phyloP scores from a whole-genome alignment of 1,284 basidiomycete species.

The Pseudozyma hubeiensis region DNA sequence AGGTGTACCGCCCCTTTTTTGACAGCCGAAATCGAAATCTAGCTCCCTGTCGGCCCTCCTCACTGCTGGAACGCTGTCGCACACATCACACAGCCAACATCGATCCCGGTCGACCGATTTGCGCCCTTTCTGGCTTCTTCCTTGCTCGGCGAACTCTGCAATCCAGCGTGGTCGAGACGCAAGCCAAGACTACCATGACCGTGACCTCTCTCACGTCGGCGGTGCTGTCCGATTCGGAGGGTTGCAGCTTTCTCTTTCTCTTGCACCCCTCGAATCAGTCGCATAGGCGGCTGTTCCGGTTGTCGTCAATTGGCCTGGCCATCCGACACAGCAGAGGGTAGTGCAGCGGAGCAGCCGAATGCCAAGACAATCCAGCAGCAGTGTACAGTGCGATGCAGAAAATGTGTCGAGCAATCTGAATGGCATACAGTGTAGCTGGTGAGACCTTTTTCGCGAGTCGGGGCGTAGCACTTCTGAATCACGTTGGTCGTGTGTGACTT shows the following conservation, averaged over 20 bases:
- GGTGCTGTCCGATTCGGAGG: neutral
- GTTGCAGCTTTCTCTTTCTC: neutral
- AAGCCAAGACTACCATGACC: neutral
- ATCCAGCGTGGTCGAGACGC: neutral
- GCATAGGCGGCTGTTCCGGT: neutral
- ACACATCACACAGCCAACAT: neutral
- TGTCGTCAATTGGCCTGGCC: neutral
- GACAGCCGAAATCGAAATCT: conserved; percentile 2
- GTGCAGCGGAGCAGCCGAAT: neutral
- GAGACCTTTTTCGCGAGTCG: neutral
- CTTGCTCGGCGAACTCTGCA: neutral
- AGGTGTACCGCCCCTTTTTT: neutral
- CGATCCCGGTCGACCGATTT: neutral
- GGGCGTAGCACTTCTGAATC: conserved; percentile 16
- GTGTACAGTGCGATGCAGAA: neutral
- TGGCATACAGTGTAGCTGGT: too few species aligned
- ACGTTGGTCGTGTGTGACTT: neutral
- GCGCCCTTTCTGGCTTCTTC: neutral
- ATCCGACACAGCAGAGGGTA: neutral
- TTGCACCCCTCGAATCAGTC: too few species aligned
- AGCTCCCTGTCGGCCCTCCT: neutral
- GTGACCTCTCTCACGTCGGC: neutral
- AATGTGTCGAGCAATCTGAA: neutral
- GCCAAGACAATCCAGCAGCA: neutral
- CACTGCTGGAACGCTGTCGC: neutral